Conservation (phyloP, 73 alveolate genomes). For the Breviolum minutum region DNA sequence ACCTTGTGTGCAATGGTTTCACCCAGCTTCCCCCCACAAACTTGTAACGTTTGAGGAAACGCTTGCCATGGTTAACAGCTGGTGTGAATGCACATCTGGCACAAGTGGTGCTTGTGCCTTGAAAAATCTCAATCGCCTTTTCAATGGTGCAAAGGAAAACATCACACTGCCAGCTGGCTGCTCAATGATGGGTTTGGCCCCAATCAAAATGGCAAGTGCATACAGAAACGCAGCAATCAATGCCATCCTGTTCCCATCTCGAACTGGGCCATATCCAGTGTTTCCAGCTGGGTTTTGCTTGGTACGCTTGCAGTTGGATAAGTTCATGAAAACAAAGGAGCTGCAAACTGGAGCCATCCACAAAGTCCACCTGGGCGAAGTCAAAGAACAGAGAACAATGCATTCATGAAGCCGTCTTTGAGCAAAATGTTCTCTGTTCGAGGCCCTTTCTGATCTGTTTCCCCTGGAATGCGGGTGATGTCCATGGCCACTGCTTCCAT, state of each 20-base stretch:
- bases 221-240: background rate
- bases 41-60: slow-evolving; percentile 29
- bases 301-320: slow-evolving; percentile 8
- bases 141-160: background rate
- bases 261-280: slow-evolving; percentile 23
- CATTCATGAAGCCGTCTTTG: slow-evolving; percentile 7
- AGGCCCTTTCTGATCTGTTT: background rate
- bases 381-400: background rate
- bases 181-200: slow-evolving; percentile 32
- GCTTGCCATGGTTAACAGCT: background rate
- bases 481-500: slow-evolving; percentile 17
- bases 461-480: slow-evolving; percentile 25
- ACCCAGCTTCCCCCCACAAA: slow-evolving; percentile 19
- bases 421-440: slow-evolving; percentile 12
- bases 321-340: slow-evolving; percentile 15
- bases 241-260: slow-evolving; percentile 59
- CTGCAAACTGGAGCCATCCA: slow-evolving; percentile 42
- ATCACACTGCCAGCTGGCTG: slow-evolving; percentile 43
- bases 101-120: background rate
- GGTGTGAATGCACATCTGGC: slow-evolving; percentile 40
- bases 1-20: background rate
- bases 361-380: slow-evolving; percentile 6
- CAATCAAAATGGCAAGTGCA: slow-evolving; percentile 39
- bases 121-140: background rate
- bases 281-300: background rate